Evolutionary conservation across 164 flowering plant species (phyloP).

Genomic region (Umbellularia californica): DNA sequence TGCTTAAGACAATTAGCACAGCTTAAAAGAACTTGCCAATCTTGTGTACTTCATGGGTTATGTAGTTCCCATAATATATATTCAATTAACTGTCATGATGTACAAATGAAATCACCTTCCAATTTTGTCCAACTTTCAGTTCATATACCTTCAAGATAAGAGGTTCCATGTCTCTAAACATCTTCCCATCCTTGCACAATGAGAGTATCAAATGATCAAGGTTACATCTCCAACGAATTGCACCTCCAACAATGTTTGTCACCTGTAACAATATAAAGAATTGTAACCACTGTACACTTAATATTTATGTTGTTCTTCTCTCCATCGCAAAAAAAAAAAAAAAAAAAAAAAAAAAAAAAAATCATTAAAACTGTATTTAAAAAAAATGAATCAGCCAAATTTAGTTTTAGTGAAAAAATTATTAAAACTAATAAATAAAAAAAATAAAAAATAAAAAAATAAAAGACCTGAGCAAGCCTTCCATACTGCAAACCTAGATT

Average conservation of each 20-base stretch:
- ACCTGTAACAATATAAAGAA: conserved; percentile 36
- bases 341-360: background rate
- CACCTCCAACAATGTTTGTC: conserved; percentile 84
- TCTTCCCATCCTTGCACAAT: conserved; percentile 51
- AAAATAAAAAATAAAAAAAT: too few relatives aligned
- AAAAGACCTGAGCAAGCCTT: too few relatives aligned
- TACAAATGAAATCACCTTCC: background rate
- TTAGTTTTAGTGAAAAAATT: too few relatives aligned
- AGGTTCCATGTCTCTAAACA: conserved; percentile 70
- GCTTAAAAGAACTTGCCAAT: background rate
- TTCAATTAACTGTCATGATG: too few relatives aligned
- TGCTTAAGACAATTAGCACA: too few relatives aligned
- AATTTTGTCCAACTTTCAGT: background rate
- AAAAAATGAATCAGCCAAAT: too few relatives aligned
- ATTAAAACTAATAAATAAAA: too few relatives aligned
- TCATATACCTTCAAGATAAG: conserved; percentile 73
- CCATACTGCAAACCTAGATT: too few relatives aligned
- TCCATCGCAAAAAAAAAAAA: background rate
- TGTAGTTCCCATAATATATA: background rate
- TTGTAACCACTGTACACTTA: background rate
- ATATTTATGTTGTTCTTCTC: background rate
- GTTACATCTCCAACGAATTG: conserved; percentile 84
- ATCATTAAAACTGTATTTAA: too few relatives aligned
- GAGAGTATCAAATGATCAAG: conserved; percentile 76
- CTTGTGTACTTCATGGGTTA: background rate